Evolutionary conservation across 306 rosid genomes (phyloP), one percentile per base, ranked within the genome.

Genomic region (Hippophae rhamnoides): DNA sequence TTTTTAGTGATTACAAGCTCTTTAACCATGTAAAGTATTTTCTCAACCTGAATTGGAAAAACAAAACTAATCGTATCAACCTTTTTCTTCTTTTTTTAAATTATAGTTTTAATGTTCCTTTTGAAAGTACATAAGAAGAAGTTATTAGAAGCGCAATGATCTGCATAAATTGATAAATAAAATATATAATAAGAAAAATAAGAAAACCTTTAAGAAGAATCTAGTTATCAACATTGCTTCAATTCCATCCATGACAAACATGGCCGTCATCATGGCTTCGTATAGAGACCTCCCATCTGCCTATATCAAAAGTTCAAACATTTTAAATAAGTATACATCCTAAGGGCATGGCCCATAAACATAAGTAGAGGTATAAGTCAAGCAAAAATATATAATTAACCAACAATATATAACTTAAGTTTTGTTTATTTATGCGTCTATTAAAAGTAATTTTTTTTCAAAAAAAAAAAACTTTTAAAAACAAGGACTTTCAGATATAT

Each of bases 11-110:
- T 64, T 41, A 52, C 60, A 14, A 88, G 79, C 75, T 90, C 90
- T 49, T 95, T 81, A n/a, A 79, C 70, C 76, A 79, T 74, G 61
- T 70, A 84, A 51, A 81, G 84, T 46, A 70, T 61, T 48, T 60
- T 75, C 55, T 90, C 95, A 54, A 81, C 65, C 84, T 84, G 78
- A 11, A 49, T 12, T 13, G 4, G 8, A 46, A 9, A 9, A 46
- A 46, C 0, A 9, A 46, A 10, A 7, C 0, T 46, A 3, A 46
- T 9, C 8, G 2, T 46, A 10, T 46, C 13, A 46, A 10, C 10
- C 3, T 2, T 46, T 0, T 46, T 46, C 6, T 46, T 13, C 0
- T 7, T 9, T 9, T 13, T 46, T 46, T 46, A 45, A 46, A 9
- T 10, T 46, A 10, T 46, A 31, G 38, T 31, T 31, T 31, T 2